These are phyloP conservation scores for Sarocladiaceae sp. DNA, from an alignment of 2,329 filamentous ascomycete genomes.

Conservation along the genomic window DNA sequence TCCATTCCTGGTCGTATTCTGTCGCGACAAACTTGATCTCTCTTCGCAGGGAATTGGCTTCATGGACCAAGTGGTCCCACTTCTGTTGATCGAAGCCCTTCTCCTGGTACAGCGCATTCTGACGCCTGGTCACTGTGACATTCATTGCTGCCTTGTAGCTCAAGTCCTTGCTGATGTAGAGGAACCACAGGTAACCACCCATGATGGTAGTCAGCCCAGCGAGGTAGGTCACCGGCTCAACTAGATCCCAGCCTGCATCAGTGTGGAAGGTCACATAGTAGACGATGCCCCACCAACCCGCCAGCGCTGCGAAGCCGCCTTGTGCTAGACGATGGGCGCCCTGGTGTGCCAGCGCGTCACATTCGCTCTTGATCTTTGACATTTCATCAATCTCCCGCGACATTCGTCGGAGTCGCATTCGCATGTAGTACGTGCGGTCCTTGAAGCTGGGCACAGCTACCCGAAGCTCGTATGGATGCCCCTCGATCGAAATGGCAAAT, in stretches of 20 bases:
- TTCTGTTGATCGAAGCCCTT: slow-evolving; percentile 68
- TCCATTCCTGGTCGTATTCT: slow-evolving; percentile 89
- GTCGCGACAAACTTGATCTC: slow-evolving; percentile 77
- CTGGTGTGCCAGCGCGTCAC: slow-evolving; percentile 69
- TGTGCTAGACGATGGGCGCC: slow-evolving; percentile 74
- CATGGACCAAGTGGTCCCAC: slow-evolving; percentile 75
- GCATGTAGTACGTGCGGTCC: slow-evolving; percentile 84
- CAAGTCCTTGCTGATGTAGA: slow-evolving; percentile 86
- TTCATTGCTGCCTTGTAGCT: slow-evolving; percentile 83
- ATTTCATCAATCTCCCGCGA: slow-evolving; percentile 61
- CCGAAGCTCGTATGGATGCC: slow-evolving; percentile 54
- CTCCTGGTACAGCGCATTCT: slow-evolving; percentile 67
- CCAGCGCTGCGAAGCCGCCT: slow-evolving; percentile 66
- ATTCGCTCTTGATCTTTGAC: slow-evolving; percentile 71
- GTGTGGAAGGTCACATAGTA: slow-evolving; percentile 69
- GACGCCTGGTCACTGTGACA: slow-evolving; percentile 73
- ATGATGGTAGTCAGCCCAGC: slow-evolving; percentile 82
- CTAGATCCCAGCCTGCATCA: slow-evolving; percentile 79
- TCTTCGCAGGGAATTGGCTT: slow-evolving; percentile 67
- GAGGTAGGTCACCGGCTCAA: slow-evolving; percentile 87
- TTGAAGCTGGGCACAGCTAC: slow-evolving; percentile 82
- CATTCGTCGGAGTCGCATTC: slow-evolving; percentile 67
- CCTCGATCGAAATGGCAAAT: slow-evolving; percentile 79
- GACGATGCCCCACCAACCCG: slow-evolving; percentile 75
- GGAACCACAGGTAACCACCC: slow-evolving; percentile 86